A percentile compares a stretch with the other conserved stretches of the same genome.
Evolutionary conservation across 106 monocot genomes (phyloP).

Genomic region (Acorus calamus): DNA sequence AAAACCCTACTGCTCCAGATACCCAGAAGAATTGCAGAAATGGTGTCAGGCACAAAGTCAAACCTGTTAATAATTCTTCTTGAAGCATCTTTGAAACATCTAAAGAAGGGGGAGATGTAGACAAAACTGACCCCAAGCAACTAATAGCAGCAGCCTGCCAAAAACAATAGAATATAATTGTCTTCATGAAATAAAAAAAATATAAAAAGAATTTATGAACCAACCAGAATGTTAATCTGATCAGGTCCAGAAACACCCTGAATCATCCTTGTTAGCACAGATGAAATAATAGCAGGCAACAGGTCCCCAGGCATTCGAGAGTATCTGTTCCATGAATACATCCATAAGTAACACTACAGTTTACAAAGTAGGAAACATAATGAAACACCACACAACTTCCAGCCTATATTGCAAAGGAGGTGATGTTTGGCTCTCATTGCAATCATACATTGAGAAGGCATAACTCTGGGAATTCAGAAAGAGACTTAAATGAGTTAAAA

Average conservation of each 20-base stretch:
- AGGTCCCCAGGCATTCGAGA: slow-evolving; percentile 63
- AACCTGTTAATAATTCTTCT: slow-evolving; percentile 41
- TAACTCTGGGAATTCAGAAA: too few species aligned
- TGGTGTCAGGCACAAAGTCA: slow-evolving; percentile 6
- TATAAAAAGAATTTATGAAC: slow-evolving; percentile 5
- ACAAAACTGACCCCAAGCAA: slow-evolving; percentile 59
- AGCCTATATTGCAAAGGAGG: too few species aligned
- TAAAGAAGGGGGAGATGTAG: slow-evolving; percentile 57
- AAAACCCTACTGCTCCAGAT: too few species aligned
- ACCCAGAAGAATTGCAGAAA: too few species aligned
- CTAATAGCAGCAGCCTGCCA: slow-evolving; percentile 56
- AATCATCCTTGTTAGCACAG: slow-evolving; percentile 21
- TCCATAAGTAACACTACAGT: too few species aligned
- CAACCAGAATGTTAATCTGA: slow-evolving; percentile 42
- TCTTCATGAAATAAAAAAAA: slow-evolving; percentile 7
- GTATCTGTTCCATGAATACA: slow-evolving; percentile 36
- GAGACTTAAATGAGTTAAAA: too few species aligned
- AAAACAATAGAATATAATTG: slow-evolving; percentile 1
- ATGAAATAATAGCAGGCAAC: slow-evolving; percentile 34
- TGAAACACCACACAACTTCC: too few species aligned
- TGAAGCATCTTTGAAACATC: slow-evolving; percentile 43
- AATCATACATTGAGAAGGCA: too few species aligned
- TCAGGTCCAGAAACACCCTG: slow-evolving; percentile 24
- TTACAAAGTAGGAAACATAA: too few species aligned
- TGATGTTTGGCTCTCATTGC: too few species aligned